Evolutionary conservation across 208 protist species (phyloP), one percentile per base, ranked within the genome.

Genomic region (Crithidia expoeki): DNA sequence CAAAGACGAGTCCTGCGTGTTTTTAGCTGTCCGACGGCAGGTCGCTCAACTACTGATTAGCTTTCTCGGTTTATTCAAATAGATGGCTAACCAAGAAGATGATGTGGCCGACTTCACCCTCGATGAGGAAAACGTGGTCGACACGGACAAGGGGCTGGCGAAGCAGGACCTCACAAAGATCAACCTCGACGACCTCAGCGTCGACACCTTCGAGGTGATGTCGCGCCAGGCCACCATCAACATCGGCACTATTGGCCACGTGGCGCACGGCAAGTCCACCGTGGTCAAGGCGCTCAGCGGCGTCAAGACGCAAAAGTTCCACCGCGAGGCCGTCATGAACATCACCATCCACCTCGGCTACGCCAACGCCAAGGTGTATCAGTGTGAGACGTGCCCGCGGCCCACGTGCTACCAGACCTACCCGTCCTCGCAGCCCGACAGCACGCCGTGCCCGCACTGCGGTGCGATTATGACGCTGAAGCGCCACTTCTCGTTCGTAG

Each of bases 301-400:
- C 36, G 98, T 99, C 50, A 96, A 99, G 91, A 99, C 98, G 53
- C 97, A 99, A 61, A 96, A 98, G 78, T 99, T 99, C 84, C 99
- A 99, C 84, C 98, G 94, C 77, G 99, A 99, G 90, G 90, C 99
- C 14, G 97, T 99, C 77, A 91, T 98, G 72, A 99, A 99, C 90
- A 99, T 99, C 81, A 99, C 99, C 27, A 99, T 99, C 84, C 99
- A 99, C 88, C 91, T 99, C 14, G 98, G 99, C 57, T 99, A 99
- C 84, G 99, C 99, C 68, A 99, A 99, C 78, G 99, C 99, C 23
- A 99, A 99, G 90, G 98, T 99, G 74, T 96, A 92, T 73, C 76
- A 92, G 70, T 97, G 89, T 63, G 69, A 70, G 49, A 55, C 72
- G 44, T 98, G 97, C 86, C 87, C 86, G n/a, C 79, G 88, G n/a